Evolutionary conservation across 129 eudicot species (phyloP).

Genomic region (Erigeron canadensis): DNA sequence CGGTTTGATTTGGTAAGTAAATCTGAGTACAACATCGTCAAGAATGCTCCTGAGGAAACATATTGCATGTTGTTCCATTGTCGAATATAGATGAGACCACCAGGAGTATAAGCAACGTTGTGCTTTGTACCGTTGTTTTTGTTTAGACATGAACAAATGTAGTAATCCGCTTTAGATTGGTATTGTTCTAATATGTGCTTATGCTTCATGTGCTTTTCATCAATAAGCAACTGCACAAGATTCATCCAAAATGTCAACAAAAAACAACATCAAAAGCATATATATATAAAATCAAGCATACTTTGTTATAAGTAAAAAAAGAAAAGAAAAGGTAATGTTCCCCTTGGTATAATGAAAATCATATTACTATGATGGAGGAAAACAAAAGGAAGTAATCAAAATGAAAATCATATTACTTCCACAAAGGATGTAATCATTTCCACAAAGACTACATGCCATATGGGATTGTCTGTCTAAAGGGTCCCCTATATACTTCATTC

Average conservation of each 20-base stretch:
- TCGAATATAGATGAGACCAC: slow-evolving; percentile 68
- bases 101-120: slow-evolving; percentile 53
- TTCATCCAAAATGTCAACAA: background rate
- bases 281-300: background rate
- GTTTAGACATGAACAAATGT: slow-evolving; percentile 69
- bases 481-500: slow-evolving; percentile 10
- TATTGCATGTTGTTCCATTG: slow-evolving; percentile 97
- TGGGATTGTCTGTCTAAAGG: slow-evolving; percentile 31
- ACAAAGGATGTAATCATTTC: slow-evolving; percentile 27
- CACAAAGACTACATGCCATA: slow-evolving; percentile 26
- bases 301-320: background rate
- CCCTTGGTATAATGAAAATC: background rate
- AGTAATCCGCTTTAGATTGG: slow-evolving; percentile 66
- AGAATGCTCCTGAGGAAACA: slow-evolving; percentile 51
- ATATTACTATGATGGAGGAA: slow-evolving; percentile 18
- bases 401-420: background rate
- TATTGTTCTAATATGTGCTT: slow-evolving; percentile 42
- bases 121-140: slow-evolving; percentile 57
- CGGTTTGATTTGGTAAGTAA: slow-evolving; percentile 40
- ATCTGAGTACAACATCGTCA: slow-evolving; percentile 57
- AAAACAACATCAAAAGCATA: background rate
- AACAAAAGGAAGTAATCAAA: slow-evolving; percentile 24
- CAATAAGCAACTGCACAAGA: slow-evolving; percentile 51
- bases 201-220: slow-evolving; percentile 46
- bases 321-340: background rate